phyloP scores from a whole-genome alignment of 139 green algal genomes.

The Astrephomene gubernaculifera region DNA sequence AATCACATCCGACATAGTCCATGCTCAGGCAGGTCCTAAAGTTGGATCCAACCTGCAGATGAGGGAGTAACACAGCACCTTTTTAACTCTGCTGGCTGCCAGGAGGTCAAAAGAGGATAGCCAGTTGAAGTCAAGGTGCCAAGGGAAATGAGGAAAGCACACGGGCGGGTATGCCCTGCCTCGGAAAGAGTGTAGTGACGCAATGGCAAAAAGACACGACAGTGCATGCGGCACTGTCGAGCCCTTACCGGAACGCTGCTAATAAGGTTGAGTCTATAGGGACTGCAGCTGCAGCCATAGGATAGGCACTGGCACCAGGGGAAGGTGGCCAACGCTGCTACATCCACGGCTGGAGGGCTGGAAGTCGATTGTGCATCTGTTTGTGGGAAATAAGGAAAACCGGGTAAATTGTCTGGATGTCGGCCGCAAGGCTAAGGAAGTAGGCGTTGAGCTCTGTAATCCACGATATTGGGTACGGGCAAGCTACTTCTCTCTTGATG shows the following conservation, averaged over 20 bases:
- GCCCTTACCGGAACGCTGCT: background rate
- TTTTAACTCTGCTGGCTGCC: background rate
- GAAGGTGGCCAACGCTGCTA: background rate
- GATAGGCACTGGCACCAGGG: slow-evolving; percentile 23
- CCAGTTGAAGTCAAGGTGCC: background rate
- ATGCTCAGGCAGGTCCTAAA: background rate
- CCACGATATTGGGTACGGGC: too few relatives aligned
- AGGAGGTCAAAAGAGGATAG: background rate
- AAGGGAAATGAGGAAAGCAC: background rate
- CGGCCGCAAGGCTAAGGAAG: background rate
- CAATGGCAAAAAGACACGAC: background rate
- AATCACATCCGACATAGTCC: background rate
- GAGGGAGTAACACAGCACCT: too few relatives aligned
- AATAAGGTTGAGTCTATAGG: background rate
- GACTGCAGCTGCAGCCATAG: slow-evolving; percentile 13
- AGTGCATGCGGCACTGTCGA: background rate
- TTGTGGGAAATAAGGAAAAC: background rate
- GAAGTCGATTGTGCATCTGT: background rate
- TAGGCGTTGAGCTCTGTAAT: too few relatives aligned
- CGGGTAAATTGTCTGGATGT: background rate
- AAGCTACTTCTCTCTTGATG: background rate
- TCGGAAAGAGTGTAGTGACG: background rate
- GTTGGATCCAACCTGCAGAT: background rate
- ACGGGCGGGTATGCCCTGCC: background rate
- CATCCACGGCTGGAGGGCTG: background rate